Conservation (phyloP, 2,329 filamentous ascomycete genomes). For the Aspergillus fumigatus region DNA sequence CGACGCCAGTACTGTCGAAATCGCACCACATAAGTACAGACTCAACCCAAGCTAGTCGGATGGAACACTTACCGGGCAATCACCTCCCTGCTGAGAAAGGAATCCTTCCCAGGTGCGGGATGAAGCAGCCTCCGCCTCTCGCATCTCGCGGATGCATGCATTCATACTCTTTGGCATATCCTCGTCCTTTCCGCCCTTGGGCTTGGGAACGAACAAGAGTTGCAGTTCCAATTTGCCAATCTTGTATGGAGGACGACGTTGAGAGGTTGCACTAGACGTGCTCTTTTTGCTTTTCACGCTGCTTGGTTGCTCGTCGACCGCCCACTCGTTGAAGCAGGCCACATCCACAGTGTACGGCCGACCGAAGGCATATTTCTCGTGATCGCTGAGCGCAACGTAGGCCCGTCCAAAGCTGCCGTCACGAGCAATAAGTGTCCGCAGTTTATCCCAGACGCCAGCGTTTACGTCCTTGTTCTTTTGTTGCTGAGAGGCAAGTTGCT, state of each 20-base stretch:
- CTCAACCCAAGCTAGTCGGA: slow-evolving; percentile 1
- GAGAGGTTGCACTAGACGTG: slow-evolving; percentile 50
- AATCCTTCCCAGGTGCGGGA: slow-evolving; percentile 79
- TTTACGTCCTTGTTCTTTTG: slow-evolving; percentile 60
- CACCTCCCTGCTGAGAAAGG: slow-evolving; percentile 92
- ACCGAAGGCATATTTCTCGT: slow-evolving; percentile 83
- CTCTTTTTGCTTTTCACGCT: slow-evolving; percentile 94
- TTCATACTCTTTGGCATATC: slow-evolving; percentile 99
- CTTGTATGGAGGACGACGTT: slow-evolving; percentile 85
- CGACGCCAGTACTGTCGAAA: slow-evolving; percentile 81
- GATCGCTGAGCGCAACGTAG: slow-evolving; percentile 90
- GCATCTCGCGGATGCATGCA: slow-evolving; percentile 87
- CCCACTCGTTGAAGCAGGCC: slow-evolving; percentile 98
- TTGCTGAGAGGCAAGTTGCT: slow-evolving; percentile 77
- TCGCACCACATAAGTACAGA: slow-evolving; percentile 18
- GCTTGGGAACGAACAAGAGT: slow-evolving; percentile 88
- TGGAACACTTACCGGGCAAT: slow-evolving; percentile 76
- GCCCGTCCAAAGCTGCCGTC: slow-evolving; percentile 93
- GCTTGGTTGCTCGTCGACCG: slow-evolving; percentile 75
- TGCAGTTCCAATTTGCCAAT: slow-evolving; percentile 93
- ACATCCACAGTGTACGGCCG: slow-evolving; percentile 84
- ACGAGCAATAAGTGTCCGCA: slow-evolving; percentile 79
- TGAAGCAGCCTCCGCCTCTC: slow-evolving; percentile 77
- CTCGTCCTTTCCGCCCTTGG: slow-evolving; percentile 79
- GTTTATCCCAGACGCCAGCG: slow-evolving; percentile 66